Conservation (phyloP, 1,284 basidiomycete genomes). For the Golubevia pallescens region DNA sequence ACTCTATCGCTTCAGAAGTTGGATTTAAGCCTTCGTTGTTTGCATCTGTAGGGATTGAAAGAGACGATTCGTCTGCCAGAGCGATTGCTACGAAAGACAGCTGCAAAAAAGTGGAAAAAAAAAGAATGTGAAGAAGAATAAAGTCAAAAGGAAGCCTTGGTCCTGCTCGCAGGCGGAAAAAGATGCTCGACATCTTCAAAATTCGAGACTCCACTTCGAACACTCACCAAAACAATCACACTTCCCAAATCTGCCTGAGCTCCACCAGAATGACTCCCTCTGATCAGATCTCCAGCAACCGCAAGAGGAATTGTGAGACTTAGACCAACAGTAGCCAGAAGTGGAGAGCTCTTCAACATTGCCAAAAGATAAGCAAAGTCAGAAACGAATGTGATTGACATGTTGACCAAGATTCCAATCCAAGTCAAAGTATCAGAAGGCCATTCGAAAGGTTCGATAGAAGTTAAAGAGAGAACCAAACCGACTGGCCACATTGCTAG, state of each 20-base stretch:
- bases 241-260: conserved; percentile 32
- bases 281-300: conserved; percentile 36
- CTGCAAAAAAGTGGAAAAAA: conserved; percentile 4
- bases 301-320: conserved; percentile 60
- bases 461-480: conserved; percentile 34
- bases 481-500: conserved; percentile 53
- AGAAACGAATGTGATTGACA: conserved; percentile 55
- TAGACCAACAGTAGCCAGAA: conserved; percentile 56
- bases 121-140: not conserved
- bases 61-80: conserved; percentile 10
- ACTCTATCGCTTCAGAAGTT: no score
- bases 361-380: conserved; percentile 44
- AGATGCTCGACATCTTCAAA: conserved; percentile 17
- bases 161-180: conserved; percentile 30
- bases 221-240: conserved; percentile 30
- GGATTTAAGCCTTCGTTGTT: no score
- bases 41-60: no score
- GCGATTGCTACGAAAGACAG: conserved; percentile 17
- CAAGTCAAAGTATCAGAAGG: conserved; percentile 33
- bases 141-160: not conserved
- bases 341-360: conserved; percentile 60
- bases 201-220: not conserved
- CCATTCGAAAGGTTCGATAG: conserved; percentile 31
- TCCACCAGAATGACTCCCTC: conserved; percentile 38
- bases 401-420: conserved; percentile 47